phyloP scores from a whole-genome alignment of 257 asterid species.

The Striga asiatica region DNA sequence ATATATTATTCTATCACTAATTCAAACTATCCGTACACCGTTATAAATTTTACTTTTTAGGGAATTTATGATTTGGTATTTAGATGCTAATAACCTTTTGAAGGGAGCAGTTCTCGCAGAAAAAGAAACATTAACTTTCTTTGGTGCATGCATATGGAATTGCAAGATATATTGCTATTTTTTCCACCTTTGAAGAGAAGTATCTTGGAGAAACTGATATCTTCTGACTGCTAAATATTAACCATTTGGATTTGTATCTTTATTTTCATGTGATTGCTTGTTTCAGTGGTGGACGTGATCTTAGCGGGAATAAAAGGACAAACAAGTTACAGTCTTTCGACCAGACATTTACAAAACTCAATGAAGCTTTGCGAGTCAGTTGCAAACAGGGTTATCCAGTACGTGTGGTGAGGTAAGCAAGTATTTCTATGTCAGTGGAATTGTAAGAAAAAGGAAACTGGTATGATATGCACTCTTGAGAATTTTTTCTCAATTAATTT shows the following conservation, averaged over 20 bases:
- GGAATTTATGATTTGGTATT: too few species aligned
- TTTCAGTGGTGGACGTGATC: slow-evolving; percentile 89
- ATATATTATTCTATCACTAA: neutral
- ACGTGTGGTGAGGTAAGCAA: slow-evolving; percentile 82
- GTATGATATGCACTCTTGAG: neutral
- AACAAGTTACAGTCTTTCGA: slow-evolving; percentile 69
- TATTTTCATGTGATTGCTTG: slow-evolving; percentile 21
- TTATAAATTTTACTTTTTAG: too few species aligned
- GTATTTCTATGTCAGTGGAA: neutral
- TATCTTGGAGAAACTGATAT: neutral
- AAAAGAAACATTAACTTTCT: neutral
- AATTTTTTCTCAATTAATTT: neutral
- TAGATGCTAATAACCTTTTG: too few species aligned
- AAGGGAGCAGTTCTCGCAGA: too few species aligned
- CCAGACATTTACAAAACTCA: slow-evolving; percentile 51
- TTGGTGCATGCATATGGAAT: too few species aligned
- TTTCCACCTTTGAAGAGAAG: neutral
- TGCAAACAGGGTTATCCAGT: slow-evolving; percentile 84
- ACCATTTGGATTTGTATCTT: too few species aligned
- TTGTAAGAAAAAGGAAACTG: neutral
- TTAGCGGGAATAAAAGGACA: slow-evolving; percentile 82
- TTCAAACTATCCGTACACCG: neutral
- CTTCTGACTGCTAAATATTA: neutral
- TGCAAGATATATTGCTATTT: too few species aligned
- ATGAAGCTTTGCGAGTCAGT: slow-evolving; percentile 79